phyloP scores from a whole-genome alignment of 2,329 filamentous ascomycete genomes.

The Alternaria burnsii region DNA sequence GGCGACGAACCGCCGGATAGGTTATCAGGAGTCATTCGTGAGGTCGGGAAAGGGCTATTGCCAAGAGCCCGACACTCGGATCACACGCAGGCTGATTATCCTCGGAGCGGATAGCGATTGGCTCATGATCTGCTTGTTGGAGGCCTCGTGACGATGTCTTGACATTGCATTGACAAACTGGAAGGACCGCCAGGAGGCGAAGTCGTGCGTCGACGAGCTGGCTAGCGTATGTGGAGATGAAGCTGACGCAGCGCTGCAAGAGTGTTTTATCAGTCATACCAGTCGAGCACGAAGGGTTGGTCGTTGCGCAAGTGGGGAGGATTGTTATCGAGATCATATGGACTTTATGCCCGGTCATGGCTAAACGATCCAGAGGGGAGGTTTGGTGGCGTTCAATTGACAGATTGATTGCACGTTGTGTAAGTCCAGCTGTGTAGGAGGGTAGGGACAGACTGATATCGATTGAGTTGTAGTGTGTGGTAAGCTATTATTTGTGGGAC shows the following conservation, averaged over 20 bases:
- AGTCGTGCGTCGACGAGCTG: slow-evolving; percentile 30
- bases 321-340: slow-evolving; percentile 23
- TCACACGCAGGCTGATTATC: slow-evolving; percentile 6
- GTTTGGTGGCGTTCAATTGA: not conserved
- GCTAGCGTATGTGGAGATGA: slow-evolving; percentile 43
- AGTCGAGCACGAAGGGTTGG: slow-evolving; percentile 25
- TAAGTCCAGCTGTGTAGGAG: not conserved
- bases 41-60: slow-evolving; percentile 1
- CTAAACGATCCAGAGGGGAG: slow-evolving; percentile 25
- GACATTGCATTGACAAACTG: slow-evolving; percentile 16
- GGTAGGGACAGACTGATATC: not conserved
- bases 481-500: not conserved
- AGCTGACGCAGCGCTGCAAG: slow-evolving; percentile 28
- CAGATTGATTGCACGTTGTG: not conserved
- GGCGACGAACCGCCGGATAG: slow-evolving; percentile 15
- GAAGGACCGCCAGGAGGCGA: not conserved
- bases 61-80: slow-evolving; percentile 11
- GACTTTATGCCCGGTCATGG: slow-evolving; percentile 30
- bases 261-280: slow-evolving; percentile 24
- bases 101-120: slow-evolving; percentile 24
- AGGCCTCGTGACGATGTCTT: slow-evolving; percentile 25
- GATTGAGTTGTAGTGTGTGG: not conserved
- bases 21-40: slow-evolving; percentile 11
- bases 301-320: slow-evolving; percentile 41
- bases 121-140: slow-evolving; percentile 3